Conservation (phyloP, 345 rosid species). For the Punica granatum region DNA sequence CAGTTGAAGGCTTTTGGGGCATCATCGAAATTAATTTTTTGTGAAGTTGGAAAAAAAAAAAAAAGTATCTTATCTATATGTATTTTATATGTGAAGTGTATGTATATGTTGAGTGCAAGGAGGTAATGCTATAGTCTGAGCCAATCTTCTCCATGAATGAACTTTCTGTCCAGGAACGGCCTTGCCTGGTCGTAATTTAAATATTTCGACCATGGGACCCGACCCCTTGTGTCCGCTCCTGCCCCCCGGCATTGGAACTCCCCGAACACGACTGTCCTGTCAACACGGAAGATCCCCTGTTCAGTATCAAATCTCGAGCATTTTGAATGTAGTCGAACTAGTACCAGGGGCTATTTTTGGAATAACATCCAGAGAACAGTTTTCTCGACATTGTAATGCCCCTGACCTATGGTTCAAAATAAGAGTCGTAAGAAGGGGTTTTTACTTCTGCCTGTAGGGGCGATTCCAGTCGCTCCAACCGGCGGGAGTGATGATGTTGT, state of each 20-base stretch:
- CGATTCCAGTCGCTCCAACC: conserved; percentile 90
- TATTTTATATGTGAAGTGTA: neutral
- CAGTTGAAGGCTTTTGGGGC: too few relatives aligned
- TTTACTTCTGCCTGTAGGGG: conserved; percentile 50
- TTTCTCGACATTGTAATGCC: too few relatives aligned
- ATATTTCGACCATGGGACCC: conserved; percentile 67
- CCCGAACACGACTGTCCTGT: conserved; percentile 70
- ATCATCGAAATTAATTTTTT: too few relatives aligned
- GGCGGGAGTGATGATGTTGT: conserved; percentile 45
- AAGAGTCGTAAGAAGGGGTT: neutral
- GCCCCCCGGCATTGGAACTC: conserved; percentile 73
- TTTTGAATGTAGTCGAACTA: too few relatives aligned
- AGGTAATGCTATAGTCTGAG: conserved; percentile 38
- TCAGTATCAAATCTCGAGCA: neutral
- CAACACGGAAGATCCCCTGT: neutral
- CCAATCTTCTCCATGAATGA: conserved; percentile 76
- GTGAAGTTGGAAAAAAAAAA: neutral
- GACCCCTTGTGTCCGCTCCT: conserved; percentile 55
- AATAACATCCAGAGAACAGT: too few relatives aligned
- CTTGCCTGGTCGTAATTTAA: conserved; percentile 41
- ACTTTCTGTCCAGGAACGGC: conserved; percentile 46
- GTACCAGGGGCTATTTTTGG: too few relatives aligned
- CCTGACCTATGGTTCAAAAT: too few relatives aligned
- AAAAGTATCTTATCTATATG: neutral
- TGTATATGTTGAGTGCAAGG: neutral